Percentiles rank a stretch among this genome's conserved stretches.
Conservation (phyloP, 2,329 filamentous ascomycete genomes). For the Penicillium sp. region DNA sequence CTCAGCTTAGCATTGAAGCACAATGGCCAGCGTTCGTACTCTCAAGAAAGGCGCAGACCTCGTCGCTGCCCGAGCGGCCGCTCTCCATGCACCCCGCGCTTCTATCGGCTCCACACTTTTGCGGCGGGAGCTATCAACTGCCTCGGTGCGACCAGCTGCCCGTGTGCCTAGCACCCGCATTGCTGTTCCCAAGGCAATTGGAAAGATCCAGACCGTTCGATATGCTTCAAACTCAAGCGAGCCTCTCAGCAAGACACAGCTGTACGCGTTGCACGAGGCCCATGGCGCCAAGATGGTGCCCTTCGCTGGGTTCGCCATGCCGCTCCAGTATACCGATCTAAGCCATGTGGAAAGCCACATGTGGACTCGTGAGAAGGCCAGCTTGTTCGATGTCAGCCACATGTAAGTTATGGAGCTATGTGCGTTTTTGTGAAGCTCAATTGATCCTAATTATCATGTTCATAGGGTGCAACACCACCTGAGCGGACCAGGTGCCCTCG, state of each 20-base stretch:
- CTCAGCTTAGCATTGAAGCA: constrained; percentile 16
- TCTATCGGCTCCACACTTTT: constrained; percentile 33
- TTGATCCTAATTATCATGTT: constrained; percentile 8
- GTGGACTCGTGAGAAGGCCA: constrained; percentile 85
- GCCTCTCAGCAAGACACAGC: constrained; percentile 57
- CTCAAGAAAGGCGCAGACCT: constrained; percentile 32
- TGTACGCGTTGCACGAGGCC: constrained; percentile 76
- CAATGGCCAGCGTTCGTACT: constrained; percentile 31
- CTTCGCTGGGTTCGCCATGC: constrained; percentile 94
- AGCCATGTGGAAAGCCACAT: constrained; percentile 81
- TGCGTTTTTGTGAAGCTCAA: background rate
- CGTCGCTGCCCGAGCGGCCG: constrained; percentile 26
- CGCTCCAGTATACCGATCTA: constrained; percentile 78
- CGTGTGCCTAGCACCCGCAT: constrained; percentile 13
- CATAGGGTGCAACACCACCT: constrained; percentile 76
- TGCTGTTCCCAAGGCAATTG: constrained; percentile 11
- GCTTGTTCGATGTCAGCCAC: constrained; percentile 93
- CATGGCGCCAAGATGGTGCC: constrained; percentile 91
- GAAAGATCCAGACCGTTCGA: constrained; percentile 22
- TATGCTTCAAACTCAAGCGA: constrained; percentile 34
- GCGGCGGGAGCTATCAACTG: constrained; percentile 30
- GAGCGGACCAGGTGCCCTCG: constrained; percentile 73
- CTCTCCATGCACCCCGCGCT: constrained; percentile 26
- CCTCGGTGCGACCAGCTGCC: constrained; percentile 26
- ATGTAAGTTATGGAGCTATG: constrained; percentile 62